Evolutionary conservation across 1,139 yeast genomes (phyloP), one percentile per base, ranked within the genome.

Genomic region (Pichia sp.): DNA sequence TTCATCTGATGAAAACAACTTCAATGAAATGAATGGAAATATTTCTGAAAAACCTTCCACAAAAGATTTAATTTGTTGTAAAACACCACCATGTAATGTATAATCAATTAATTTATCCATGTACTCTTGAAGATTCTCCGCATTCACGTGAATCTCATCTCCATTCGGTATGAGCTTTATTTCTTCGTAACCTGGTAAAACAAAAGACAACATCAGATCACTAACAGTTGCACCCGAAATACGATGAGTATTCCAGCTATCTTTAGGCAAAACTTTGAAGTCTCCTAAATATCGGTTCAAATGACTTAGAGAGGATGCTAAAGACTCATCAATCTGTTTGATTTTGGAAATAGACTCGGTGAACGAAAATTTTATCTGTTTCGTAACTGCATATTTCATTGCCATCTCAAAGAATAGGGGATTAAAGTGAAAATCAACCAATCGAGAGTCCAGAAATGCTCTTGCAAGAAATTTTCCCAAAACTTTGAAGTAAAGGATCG

Each of bases 401-500:
- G 68, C 58, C 18, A 80, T 46, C 46, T 69, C 68, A 59, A 91
- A 82, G 55, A 91, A 86, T 4, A 77, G 60, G 1, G 79, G 73
- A 56, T 79, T 86, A 61, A 91, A 79, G 41, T 78, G 70, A 59
- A 91, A 79, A 58, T 91, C 97, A 42, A 91, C 72, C 40, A 89
- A 79, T 49, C 97, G 69, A 14, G 88, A 81, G 61, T 91, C 98
- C 40, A 91, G 62, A 58, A 89, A 66, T 0, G 96, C 84, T 46
- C 97, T 69, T 0, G 96, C 96, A 43, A 89, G 69, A 55, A 91
- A 86, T 43, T 76, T 79, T 2, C 98, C 98, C 45, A 91, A 62
- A 17, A 77, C 71, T 17, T 71, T 68, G 60, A 84, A 91, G 35
- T 80, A 62, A 34, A 70, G 69, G 17, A 82, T 46, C 0, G 70